Base-by-base conservation (phyloP, 169 alveolate genomes). In the Plasmodium gaboni region DNA sequence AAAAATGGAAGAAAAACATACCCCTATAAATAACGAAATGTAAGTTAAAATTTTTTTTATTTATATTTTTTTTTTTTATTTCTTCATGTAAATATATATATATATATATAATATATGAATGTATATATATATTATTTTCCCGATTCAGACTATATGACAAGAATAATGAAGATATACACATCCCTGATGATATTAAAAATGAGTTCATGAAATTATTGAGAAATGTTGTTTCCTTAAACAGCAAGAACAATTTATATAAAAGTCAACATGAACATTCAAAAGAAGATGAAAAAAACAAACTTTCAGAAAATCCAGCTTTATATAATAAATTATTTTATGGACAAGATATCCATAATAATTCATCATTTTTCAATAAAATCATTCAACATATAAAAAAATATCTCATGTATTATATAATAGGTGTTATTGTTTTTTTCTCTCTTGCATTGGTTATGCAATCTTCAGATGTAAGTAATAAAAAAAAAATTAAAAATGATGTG, bases 131-230 rank as follows among this genome's bases (percentile, higher is more conserved):
- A 38, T 38, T 26, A 42, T 32, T 42, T 57, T 19, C 71, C 53
- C 32, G n/a, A 57, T 53, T 15, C 72, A 83, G 91, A 15, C 46
- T 5, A 38, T 38, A 38, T 38, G 10, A 5, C 46, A 83, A 48
- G 22, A 55, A 69, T 68, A 68, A 69, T 51, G 83, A 83, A 68
- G 55, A 83, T 44, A 67, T 83, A 83, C 59, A 32, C 28, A 83
- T 83, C 26, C 91, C 91, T 53, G 85, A 83, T 19, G 91, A 67
- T 68, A 53, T 68, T 68, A 83, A 83, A 61, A 57, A 53, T 4
- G 85, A 83, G n/a, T 83, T 83, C 38, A 55, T 32, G 73, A 83
- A 32, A 83, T 72, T 83, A 48, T 46, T 83, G 44, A 38, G 50
- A 68, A 67, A 55, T 4, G 85, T 83, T 46, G 83, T 83, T 32